These are phyloP conservation scores for Microthlaspi erraticum DNA, from an alignment of 345 rosid genomes.

Conservation along the genomic window DNA sequence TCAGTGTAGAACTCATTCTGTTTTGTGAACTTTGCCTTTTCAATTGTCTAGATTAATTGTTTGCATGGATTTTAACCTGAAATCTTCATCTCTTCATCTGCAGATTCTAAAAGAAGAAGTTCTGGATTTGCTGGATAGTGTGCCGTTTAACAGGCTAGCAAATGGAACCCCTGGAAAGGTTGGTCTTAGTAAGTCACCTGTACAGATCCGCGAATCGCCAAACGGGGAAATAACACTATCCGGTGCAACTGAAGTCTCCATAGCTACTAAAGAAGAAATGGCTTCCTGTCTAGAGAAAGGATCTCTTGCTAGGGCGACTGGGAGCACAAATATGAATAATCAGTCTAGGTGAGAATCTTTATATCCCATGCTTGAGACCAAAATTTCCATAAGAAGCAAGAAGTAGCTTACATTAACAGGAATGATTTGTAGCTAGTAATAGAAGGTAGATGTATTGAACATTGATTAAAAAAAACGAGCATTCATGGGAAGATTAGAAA, in stretches of 20 bases:
- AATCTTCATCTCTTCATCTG: slow-evolving; percentile 36
- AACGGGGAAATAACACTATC: slow-evolving; percentile 79
- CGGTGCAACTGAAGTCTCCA: slow-evolving; percentile 74
- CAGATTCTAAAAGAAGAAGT: slow-evolving; percentile 92
- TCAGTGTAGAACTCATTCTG: not conserved
- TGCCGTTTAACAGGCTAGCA: slow-evolving; percentile 51
- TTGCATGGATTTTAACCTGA: too few relatives aligned
- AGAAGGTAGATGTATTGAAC: slow-evolving; percentile 11
- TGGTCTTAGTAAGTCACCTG: slow-evolving; percentile 61
- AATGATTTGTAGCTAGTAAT: slow-evolving; percentile 13
- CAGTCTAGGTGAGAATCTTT: slow-evolving; percentile 65
- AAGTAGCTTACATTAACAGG: not conserved
- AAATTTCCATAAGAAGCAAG: slow-evolving; percentile 13
- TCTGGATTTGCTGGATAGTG: slow-evolving; percentile 71
- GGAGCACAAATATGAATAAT: slow-evolving; percentile 88
- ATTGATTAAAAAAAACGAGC: not conserved
- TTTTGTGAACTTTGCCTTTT: not conserved
- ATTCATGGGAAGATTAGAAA: not conserved
- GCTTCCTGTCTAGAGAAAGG: slow-evolving; percentile 83
- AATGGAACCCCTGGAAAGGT: slow-evolving; percentile 66
- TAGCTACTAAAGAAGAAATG: slow-evolving; percentile 72
- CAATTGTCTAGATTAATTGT: too few relatives aligned
- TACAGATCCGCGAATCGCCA: slow-evolving; percentile 85
- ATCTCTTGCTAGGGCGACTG: slow-evolving; percentile 77
- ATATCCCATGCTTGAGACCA: not conserved